These are phyloP conservation scores for Immersiporthe knoxdaviesiana DNA, from an alignment of 2,329 filamentous ascomycete genomes.

Conservation along the genomic window DNA sequence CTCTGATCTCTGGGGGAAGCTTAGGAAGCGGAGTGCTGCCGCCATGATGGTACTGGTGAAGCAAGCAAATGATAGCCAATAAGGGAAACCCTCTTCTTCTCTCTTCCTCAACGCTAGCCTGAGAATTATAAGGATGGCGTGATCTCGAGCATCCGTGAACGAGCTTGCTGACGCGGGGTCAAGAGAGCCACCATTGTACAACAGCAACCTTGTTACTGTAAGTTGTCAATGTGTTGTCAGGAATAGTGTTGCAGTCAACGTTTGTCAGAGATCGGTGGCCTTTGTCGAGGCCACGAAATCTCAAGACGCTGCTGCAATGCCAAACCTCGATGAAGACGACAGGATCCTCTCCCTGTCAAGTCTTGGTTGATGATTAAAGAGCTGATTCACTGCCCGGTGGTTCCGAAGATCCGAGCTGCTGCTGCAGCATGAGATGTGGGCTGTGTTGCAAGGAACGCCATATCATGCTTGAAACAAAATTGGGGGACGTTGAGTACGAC, in stretches of 20 bases:
- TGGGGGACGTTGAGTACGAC: neutral
- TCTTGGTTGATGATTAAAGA: neutral
- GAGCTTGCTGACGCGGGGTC: neutral
- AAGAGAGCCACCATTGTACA: neutral
- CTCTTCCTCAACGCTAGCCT: too few species aligned
- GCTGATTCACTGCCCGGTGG: neutral
- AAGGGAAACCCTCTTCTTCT: too few species aligned
- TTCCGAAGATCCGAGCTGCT: too few species aligned
- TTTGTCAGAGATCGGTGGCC: too few species aligned
- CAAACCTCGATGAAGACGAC: neutral
- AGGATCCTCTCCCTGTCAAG: neutral
- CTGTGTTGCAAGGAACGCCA: neutral
- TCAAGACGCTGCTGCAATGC: neutral
- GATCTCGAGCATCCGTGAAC: too few species aligned
- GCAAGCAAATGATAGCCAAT: too few species aligned
- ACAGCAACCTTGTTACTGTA: too few species aligned
- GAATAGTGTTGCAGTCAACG: too few species aligned
- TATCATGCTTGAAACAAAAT: neutral
- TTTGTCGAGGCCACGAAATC: neutral
- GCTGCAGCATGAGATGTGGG: neutral
- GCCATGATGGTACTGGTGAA: neutral
- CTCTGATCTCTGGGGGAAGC: slow-evolving; percentile 16
- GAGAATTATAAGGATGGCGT: too few species aligned
- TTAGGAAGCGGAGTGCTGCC: slow-evolving; percentile 9
- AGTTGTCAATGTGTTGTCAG: neutral